Evolutionary conservation across 177 flowering plant genomes (phyloP), one percentile per base, ranked within the genome.

Genomic region (Vitis hybrid): DNA sequence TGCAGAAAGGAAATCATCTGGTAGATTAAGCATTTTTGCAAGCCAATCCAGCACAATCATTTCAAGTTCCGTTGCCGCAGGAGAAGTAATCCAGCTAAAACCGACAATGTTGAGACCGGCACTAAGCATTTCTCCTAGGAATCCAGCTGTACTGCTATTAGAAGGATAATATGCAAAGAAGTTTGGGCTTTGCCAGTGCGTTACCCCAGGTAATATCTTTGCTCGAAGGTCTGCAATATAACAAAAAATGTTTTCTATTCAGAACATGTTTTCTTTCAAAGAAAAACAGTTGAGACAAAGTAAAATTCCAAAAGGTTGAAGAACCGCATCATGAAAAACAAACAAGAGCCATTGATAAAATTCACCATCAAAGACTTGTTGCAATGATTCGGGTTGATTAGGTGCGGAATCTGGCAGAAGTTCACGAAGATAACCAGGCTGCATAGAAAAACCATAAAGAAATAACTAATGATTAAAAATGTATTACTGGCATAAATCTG

Each of bases 41-140:
- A 93, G 91, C 99, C 99, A 95, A 78, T 95, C 99, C 64, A 95
- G 70, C 54, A 95, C 98, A 80, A 90, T 89, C 80, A 89, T 86
- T 79, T 95, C 98, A 15, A 95, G 97, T 75, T 95, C 99, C 11
- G 98, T 95, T 4, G 98, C 99, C 35, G 99, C 98, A 62, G 99
- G 98, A 80, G 98, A 95, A 73, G 94, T 89, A 24, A 93, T 74
- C 98, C 98, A 95, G 72, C 94, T 95, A 79, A 95, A 95, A 35
- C 98, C 99, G 73, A 95, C 97, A 66, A 93, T 89, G 76, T 89
- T 91, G 46, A 95, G 65, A 27, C 87, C 98, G 60, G 90, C 94
- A 83, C 99, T 91, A 32, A 95, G 90, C 99, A 95, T 95, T 83
- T 95, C 99, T 52, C 98, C 98, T 11, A 91, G 71, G 75, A 93